phyloP scores from a whole-genome alignment of 345 rosid species.

The Hibiscus mutabilis region DNA sequence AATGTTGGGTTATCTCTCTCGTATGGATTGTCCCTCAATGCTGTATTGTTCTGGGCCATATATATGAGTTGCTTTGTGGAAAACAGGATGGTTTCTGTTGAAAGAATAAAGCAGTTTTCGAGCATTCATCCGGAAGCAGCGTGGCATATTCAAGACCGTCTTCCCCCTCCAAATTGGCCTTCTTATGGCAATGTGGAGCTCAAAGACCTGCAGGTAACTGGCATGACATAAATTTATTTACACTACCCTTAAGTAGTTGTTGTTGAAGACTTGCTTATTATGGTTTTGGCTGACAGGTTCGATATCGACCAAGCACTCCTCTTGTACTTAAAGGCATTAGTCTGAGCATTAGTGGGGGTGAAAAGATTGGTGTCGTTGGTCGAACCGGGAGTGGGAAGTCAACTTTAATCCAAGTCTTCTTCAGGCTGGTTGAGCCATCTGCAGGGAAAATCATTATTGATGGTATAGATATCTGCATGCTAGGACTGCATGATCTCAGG shows the following conservation, averaged over 20 bases:
- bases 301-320: constrained; percentile 84
- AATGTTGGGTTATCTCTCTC: constrained; percentile 88
- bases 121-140: constrained; percentile 65
- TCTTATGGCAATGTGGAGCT: constrained; percentile 59
- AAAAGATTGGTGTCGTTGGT: constrained; percentile 88
- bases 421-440: constrained; percentile 85
- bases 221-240: not conserved
- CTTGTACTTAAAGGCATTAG: constrained; percentile 79
- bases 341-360: constrained; percentile 73
- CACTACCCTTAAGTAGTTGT: not conserved
- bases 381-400: constrained; percentile 97
- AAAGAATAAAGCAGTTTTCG: constrained; percentile 91
- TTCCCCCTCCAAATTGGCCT: constrained; percentile 79
- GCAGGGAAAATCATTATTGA: constrained; percentile 79
- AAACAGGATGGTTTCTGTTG: constrained; percentile 87
- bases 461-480: constrained; percentile 56
- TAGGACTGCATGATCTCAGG: constrained; percentile 90
- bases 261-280: not conserved
- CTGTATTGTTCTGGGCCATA: constrained; percentile 67
- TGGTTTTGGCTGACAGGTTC: constrained; percentile 44
- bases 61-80: constrained; percentile 85
- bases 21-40: constrained; percentile 82
- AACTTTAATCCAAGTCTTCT: constrained; percentile 80
- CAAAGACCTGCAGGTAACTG: constrained; percentile 66
- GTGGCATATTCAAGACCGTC: constrained; percentile 57